Base-by-base conservation (phyloP, 2,329 filamentous ascomycete genomes). In the Setomelanomma holmii region DNA sequence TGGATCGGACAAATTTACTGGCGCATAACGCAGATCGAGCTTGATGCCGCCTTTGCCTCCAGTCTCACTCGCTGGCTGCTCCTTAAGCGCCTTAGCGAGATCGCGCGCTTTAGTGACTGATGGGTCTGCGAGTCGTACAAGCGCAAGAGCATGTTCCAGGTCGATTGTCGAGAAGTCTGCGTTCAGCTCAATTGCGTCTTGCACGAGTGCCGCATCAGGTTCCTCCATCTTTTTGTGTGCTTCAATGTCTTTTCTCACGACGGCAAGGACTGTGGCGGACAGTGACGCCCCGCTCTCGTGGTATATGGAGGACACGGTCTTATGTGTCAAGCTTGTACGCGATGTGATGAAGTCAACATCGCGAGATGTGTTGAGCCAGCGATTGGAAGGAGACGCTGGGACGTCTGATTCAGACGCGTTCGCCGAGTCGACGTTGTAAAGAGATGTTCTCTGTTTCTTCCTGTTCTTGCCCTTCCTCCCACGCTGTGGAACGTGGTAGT, bases 331-430 rank as follows among this genome's bases (percentile, higher is more conserved):
- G 2, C 80, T 75, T 22, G 81, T 79, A 34, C 82, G 79, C 7
- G 79, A 78, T 12, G 79, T 78, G 47, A 89, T 82, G 56, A 87
- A 88, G 0, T 86, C 82, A 12, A 89, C 78, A 56, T 89, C 85
- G 45, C 81, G 75, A 39, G 74, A 79, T 2, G 79, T 81, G 23
- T 75, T 77, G 51, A 83, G 77, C 87, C 87, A 89, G 58, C 81
- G 83, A 60, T 86, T 89, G 10, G 40, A 55, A 42, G 45, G 62
- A 40, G 24, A 60, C 41, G 38, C 48, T 30, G 50, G 46, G 16
- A 60, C 43, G 23, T 62, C 60, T 14, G 60, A 58, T 24, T 61
- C 66, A 11, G 69, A 71, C 8, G 65, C 64, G 39, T 62, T 59
- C 21, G 66, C 51, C 8, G 60, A 48, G 19, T 49, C 56, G 48